A percentile compares a stretch with the other conserved stretches of the same genome.
These are phyloP conservation scores for Lactarius quietus DNA, from an alignment of 768 basidiomycete genomes.

Conservation along the genomic window DNA sequence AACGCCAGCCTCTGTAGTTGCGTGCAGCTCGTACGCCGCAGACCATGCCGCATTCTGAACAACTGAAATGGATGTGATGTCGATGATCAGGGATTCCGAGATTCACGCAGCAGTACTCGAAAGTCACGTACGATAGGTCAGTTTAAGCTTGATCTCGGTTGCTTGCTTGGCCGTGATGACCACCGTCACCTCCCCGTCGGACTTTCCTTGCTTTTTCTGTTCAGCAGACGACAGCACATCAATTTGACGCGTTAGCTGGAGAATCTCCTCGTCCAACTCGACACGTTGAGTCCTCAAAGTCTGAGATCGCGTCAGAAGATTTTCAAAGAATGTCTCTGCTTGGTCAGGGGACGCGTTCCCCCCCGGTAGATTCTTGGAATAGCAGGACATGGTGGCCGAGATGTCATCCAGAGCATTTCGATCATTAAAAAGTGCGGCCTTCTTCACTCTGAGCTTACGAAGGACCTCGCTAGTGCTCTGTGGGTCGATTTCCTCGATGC, in stretches of 20 bases:
- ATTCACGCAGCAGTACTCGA: neutral
- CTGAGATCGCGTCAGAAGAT: constrained; percentile 39
- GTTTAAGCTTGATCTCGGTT: constrained; percentile 40
- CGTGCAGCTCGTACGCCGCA: constrained; percentile 58
- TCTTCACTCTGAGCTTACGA: constrained; percentile 35
- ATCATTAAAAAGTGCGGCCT: constrained; percentile 37
- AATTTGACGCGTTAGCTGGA: constrained; percentile 39
- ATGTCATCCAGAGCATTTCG: constrained; percentile 41
- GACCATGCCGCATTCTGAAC: constrained; percentile 50
- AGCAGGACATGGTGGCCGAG: constrained; percentile 40
- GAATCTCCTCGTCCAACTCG: constrained; percentile 37
- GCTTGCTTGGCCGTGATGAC: constrained; percentile 42
- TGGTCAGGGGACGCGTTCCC: constrained; percentile 38
- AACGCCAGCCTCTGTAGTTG: constrained; percentile 41
- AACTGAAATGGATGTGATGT: constrained; percentile 34
- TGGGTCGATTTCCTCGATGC: constrained; percentile 25
- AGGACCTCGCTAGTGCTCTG: constrained; percentile 27
- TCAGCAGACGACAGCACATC: constrained; percentile 35
- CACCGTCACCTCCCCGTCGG: constrained; percentile 37
- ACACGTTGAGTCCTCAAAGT: constrained; percentile 36
- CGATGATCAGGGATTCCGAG: too few relatives aligned
- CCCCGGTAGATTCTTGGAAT: constrained; percentile 42
- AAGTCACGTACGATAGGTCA: constrained; percentile 49
- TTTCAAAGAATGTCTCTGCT: constrained; percentile 42
- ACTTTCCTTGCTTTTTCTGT: constrained; percentile 33